A percentile compares a stretch with the other conserved stretches of the same genome.
Conservation (phyloP, 1,284 basidiomycete species). For the Moesziomyces aphidis region DNA sequence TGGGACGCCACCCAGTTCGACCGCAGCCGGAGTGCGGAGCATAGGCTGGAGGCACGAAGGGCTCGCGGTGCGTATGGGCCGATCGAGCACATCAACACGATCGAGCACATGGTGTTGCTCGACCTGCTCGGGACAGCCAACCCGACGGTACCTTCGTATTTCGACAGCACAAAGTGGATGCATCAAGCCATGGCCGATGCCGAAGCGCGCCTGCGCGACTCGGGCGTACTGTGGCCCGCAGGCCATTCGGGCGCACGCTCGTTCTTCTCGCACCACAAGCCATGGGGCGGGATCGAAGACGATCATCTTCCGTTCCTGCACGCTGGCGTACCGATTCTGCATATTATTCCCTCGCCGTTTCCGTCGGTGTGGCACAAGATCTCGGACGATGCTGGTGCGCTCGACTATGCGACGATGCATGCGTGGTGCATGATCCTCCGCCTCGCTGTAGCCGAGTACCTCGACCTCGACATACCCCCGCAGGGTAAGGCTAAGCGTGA, state of each 20-base stretch:
- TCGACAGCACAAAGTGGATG: slow-evolving; percentile 55
- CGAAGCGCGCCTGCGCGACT: slow-evolving; percentile 42
- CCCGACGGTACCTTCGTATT: slow-evolving; percentile 58
- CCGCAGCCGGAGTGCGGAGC: slow-evolving; percentile 2
- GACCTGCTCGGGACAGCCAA: slow-evolving; percentile 61
- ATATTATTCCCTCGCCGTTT: slow-evolving; percentile 90
- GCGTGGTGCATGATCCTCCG: slow-evolving; percentile 85
- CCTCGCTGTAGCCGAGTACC: slow-evolving; percentile 89
- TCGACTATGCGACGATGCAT: slow-evolving; percentile 86
- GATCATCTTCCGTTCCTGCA: slow-evolving; percentile 93
- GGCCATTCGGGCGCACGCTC: slow-evolving; percentile 5
- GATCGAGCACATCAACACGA: slow-evolving; percentile 57
- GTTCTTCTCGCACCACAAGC: slow-evolving; percentile 31
- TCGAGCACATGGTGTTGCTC: slow-evolving; percentile 63
- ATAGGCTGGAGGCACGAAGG: slow-evolving; percentile 16
- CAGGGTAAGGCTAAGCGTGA: not conserved
- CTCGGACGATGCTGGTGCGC: slow-evolving; percentile 86
- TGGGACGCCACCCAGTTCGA: slow-evolving; percentile 29
- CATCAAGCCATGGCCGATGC: slow-evolving; percentile 41
- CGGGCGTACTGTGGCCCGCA: slow-evolving; percentile 40
- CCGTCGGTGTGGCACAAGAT: slow-evolving; percentile 91
- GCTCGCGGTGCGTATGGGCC: slow-evolving; percentile 33
- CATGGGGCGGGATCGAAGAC: slow-evolving; percentile 83
- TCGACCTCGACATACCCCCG: slow-evolving; percentile 73
- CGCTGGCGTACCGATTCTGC: slow-evolving; percentile 86